phyloP scores from a whole-genome alignment of 345 rosid genomes.

The Orychophragmus violaceus region DNA sequence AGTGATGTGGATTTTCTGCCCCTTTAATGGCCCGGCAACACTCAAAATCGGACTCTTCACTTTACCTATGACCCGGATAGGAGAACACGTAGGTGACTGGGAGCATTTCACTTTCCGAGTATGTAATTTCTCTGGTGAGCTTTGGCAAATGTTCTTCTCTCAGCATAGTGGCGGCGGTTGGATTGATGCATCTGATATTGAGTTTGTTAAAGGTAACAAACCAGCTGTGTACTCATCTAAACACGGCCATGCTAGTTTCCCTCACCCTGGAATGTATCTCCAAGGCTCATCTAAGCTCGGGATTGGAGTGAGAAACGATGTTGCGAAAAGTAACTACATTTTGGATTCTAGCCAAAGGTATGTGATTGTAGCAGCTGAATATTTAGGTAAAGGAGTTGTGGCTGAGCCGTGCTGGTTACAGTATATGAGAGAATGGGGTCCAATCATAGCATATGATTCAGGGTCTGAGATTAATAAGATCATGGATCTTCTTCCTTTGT shows the following conservation, averaged over 20 bases:
- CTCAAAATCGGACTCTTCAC: conserved; percentile 70
- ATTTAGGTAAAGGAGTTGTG: conserved; percentile 53
- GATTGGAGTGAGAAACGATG: conserved; percentile 69
- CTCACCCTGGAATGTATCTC: conserved; percentile 69
- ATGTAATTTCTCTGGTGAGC: conserved; percentile 81
- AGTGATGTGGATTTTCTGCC: conserved; percentile 89
- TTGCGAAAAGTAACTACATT: conserved; percentile 45
- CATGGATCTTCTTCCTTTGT: conserved; percentile 52
- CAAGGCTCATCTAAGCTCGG: conserved; percentile 80
- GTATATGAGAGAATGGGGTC: conserved; percentile 98
- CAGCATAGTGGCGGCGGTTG: conserved; percentile 90
- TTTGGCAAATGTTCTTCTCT: conserved; percentile 70
- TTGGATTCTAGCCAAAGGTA: conserved; percentile 73
- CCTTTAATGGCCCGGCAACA: conserved; percentile 84
- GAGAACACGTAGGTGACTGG: conserved; percentile 89
- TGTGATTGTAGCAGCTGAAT: conserved; percentile 68
- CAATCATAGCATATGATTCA: conserved; percentile 67
- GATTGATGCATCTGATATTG: conserved; percentile 60
- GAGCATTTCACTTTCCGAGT: conserved; percentile 84
- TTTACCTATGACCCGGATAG: conserved; percentile 59
- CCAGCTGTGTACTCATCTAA: conserved; percentile 72
- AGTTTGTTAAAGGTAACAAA: conserved; percentile 51
- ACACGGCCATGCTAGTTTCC: conserved; percentile 84
- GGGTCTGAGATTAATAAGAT: conserved; percentile 72
- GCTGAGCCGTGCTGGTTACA: conserved; percentile 78